These are phyloP conservation scores for Hordeum marinum DNA, from an alignment of 176 grass and related monocot species.

Conservation along the genomic window DNA sequence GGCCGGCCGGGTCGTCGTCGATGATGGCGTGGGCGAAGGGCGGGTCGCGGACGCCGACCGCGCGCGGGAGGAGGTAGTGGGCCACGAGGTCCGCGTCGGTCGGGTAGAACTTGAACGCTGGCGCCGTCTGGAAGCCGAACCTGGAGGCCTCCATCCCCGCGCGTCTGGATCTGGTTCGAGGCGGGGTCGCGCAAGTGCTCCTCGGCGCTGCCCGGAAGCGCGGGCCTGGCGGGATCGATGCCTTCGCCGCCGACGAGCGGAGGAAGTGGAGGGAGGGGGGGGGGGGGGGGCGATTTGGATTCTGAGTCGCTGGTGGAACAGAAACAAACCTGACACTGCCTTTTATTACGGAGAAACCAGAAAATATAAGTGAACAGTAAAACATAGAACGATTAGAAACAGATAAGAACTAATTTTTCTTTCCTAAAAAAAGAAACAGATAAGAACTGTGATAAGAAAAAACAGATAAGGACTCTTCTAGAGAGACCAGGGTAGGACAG, in stretches of 20 bases:
- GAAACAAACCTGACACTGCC: too few relatives aligned
- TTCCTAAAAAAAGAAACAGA: too few relatives aligned
- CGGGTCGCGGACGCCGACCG: neutral
- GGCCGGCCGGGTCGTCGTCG: neutral
- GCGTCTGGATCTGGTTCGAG: neutral
- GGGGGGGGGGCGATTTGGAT: neutral
- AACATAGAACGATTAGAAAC: neutral
- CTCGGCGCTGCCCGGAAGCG: neutral
- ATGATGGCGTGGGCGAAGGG: neutral
- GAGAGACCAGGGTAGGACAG: neutral
- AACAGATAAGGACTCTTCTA: neutral
- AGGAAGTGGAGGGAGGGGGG: too few relatives aligned
- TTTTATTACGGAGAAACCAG: neutral
- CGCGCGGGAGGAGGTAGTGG: conserved; percentile 25
- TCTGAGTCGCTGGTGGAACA: neutral
- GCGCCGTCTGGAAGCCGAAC: neutral
- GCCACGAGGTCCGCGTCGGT: conserved; percentile 20
- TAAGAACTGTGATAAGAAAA: neutral
- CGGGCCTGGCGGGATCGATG: neutral
- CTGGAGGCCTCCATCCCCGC: conserved; percentile 1
- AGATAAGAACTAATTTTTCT: neutral
- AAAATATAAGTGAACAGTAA: neutral
- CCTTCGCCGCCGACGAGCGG: neutral
- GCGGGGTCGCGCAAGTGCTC: neutral
- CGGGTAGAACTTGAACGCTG: conserved; percentile 9